Percentiles rank a stretch among this genome's conserved stretches.
phyloP scores from a whole-genome alignment of 2,329 filamentous ascomycete species.

The Catunica adiposa region DNA sequence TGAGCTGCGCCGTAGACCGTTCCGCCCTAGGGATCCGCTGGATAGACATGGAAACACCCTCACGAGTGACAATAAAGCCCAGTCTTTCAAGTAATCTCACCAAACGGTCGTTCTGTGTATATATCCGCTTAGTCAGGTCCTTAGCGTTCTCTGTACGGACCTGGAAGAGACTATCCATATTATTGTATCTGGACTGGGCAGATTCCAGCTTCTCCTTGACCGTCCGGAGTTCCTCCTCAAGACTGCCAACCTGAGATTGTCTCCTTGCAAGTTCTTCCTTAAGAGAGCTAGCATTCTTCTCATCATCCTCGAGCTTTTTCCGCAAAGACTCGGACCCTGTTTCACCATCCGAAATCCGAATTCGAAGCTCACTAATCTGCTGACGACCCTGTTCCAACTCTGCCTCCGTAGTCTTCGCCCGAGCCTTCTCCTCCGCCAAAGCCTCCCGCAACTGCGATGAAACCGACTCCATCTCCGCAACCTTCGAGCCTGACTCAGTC shows the following conservation, averaged over 20 bases:
- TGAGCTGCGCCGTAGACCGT: constrained; percentile 29
- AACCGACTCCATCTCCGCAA: constrained; percentile 35
- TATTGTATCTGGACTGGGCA: constrained; percentile 34
- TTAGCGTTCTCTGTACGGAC: constrained; percentile 57
- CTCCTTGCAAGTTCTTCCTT: constrained; percentile 55
- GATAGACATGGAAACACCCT: constrained; percentile 56
- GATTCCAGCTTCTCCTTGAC: constrained; percentile 48
- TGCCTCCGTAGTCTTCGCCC: constrained; percentile 34
- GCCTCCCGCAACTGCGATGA: constrained; percentile 36
- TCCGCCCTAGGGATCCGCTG: constrained; percentile 52
- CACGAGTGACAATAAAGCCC: constrained; percentile 64
- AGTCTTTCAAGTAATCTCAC: constrained; percentile 69
- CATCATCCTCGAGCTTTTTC: constrained; percentile 58
- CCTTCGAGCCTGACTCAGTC: constrained; percentile 24
- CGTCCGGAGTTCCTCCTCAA: constrained; percentile 59
- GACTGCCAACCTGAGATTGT: constrained; percentile 57
- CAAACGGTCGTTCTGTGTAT: constrained; percentile 71
- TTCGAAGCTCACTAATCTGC: constrained; percentile 51
- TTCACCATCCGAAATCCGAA: constrained; percentile 64
- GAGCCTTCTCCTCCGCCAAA: constrained; percentile 37
- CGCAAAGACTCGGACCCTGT: constrained; percentile 66
- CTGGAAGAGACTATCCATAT: constrained; percentile 43
- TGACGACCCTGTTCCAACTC: constrained; percentile 48
- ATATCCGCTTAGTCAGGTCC: constrained; percentile 70
- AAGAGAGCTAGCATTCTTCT: constrained; percentile 50